These are phyloP conservation scores for Trichoderma gracile DNA, from an alignment of 2,329 filamentous ascomycete species.

Conservation along the genomic window DNA sequence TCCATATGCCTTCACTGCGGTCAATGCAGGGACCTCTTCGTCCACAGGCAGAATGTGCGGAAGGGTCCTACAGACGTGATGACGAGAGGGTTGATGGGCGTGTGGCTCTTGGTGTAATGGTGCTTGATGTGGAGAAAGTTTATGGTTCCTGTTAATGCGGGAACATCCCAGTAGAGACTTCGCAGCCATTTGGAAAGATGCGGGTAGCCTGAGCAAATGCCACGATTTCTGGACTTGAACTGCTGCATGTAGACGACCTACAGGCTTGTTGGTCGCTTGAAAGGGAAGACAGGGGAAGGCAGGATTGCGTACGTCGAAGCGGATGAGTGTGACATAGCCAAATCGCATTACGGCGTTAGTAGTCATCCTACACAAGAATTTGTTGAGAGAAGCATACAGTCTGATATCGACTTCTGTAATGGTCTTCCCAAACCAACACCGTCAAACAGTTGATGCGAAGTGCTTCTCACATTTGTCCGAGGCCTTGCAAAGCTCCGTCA, in stretches of 20 bases:
- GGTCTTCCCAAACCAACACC: too few species aligned
- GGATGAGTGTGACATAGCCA: slow-evolving; percentile 67
- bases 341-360: too few species aligned
- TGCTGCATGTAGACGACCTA: slow-evolving; percentile 74
- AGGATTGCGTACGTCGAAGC: slow-evolving; percentile 56
- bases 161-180: too few species aligned
- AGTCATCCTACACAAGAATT: too few species aligned
- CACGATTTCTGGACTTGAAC: slow-evolving; percentile 81
- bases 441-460: too few species aligned
- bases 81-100: too few species aligned
- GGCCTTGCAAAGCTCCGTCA: slow-evolving; percentile 67
- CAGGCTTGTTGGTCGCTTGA: background rate
- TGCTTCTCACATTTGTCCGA: too few species aligned
- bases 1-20: slow-evolving; percentile 47
- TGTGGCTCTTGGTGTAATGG: too few species aligned
- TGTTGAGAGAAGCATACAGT: too few species aligned
- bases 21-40: slow-evolving; percentile 62
- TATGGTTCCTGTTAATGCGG: too few species aligned
- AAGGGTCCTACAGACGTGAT: slow-evolving; percentile 77
- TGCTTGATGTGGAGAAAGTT: too few species aligned
- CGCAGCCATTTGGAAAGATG: slow-evolving; percentile 76
- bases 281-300: background rate
- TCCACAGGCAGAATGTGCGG: slow-evolving; percentile 76
- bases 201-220: slow-evolving; percentile 81
- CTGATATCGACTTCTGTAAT: slow-evolving; percentile 80